phyloP scores from a whole-genome alignment of 2,329 filamentous ascomycete genomes.

The Nakataea oryzae region DNA sequence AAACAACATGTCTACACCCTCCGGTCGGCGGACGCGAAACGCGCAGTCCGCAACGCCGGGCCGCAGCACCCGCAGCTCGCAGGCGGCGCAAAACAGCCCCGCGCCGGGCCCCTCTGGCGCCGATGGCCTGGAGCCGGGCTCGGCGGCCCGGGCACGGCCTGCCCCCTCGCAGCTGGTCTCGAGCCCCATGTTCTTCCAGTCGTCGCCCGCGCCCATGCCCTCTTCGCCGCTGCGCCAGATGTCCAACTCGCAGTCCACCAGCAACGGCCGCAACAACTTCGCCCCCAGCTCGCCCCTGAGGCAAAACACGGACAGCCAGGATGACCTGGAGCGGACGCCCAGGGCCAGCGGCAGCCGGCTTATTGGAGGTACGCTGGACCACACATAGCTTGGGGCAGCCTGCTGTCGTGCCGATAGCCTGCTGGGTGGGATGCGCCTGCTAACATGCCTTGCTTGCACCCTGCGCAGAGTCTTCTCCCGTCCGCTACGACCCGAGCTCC shows the following conservation, averaged over 20 bases:
- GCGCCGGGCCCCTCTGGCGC: conserved; percentile 14
- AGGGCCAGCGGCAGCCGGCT: conserved; percentile 46
- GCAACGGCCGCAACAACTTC: conserved; percentile 16
- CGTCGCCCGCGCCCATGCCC: conserved; percentile 19
- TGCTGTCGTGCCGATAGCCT: not conserved
- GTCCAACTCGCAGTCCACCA: conserved; percentile 44
- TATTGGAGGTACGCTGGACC: conserved; percentile 54
- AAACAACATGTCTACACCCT: conserved; percentile 49
- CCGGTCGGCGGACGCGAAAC: conserved; percentile 39
- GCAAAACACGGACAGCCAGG: conserved; percentile 48
- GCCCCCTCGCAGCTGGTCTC: conserved; percentile 49
- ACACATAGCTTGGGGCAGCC: too few relatives aligned
- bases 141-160: conserved; percentile 25
- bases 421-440: not conserved
- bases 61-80: conserved; percentile 18
- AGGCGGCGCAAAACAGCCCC: conserved; percentile 18
- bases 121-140: conserved; percentile 3
- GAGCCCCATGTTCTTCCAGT: conserved; percentile 72
- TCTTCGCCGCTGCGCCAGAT: conserved; percentile 48
- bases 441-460: not conserved
- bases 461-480: conserved; percentile 75
- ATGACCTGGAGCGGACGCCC: conserved; percentile 53
- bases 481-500: conserved; percentile 83
- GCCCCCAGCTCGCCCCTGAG: conserved; percentile 49
- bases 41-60: conserved; percentile 41